Conservation (phyloP, 2,329 filamentous ascomycete species). For the Biscogniauxia sp. region DNA sequence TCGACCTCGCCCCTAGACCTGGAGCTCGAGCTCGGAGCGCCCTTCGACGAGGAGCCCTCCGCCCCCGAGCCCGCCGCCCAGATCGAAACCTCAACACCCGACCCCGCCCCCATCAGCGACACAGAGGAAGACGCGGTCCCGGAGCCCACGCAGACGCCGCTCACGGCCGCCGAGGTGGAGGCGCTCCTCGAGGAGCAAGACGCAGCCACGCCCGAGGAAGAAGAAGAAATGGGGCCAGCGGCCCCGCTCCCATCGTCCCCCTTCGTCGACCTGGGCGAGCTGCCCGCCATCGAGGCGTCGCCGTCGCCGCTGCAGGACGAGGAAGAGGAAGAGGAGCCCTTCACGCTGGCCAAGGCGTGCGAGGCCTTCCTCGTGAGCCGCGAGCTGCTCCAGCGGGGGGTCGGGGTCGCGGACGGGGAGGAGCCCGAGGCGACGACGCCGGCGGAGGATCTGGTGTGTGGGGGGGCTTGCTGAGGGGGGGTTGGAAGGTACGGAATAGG, state of each 20-base stretch:
- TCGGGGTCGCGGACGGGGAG: not conserved
- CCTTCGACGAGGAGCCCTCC: not conserved
- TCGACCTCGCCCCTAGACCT: too few species aligned
- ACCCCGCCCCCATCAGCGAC: not conserved
- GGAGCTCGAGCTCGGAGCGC: not conserved
- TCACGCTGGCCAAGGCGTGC: not conserved
- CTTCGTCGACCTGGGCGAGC: not conserved
- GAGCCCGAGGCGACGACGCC: not conserved
- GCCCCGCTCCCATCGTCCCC: not conserved
- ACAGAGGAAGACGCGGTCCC: not conserved
- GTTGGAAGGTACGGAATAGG: too few species aligned
- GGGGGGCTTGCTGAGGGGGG: too few species aligned
- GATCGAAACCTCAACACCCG: too few species aligned
- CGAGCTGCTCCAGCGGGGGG: not conserved
- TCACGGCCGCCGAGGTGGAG: not conserved
- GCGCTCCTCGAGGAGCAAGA: not conserved
- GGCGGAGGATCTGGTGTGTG: not conserved
- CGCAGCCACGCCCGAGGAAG: not conserved
- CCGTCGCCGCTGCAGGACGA: not conserved
- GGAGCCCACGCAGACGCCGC: not conserved
- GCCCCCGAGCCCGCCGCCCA: too few species aligned
- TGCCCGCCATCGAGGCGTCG: not conserved
- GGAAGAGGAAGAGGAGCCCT: not conserved
- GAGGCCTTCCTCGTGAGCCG: not conserved
- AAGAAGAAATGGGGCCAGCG: not conserved